Evolutionary conservation across 768 basidiomycete species (phyloP), one percentile per base, ranked within the genome.

Genomic region (Naematelia aurantialba): DNA sequence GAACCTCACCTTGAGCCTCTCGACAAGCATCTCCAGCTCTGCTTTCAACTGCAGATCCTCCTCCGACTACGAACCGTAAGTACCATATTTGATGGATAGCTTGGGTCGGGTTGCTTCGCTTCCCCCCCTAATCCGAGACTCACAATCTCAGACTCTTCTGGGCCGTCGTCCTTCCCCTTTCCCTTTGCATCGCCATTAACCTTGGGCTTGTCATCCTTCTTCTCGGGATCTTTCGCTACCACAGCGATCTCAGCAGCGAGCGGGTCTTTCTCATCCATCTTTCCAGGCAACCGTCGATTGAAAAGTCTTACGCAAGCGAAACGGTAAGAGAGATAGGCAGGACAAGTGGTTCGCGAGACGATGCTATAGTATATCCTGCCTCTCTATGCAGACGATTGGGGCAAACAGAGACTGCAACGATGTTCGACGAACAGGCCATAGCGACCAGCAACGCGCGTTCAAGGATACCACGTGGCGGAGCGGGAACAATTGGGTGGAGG

Each of bases 11-110:
- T 89, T 89, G 55, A 99, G 76, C 45, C 96, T 85, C 75, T 98
- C 92, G 26, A 94, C 85, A 24, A 98, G 83, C 92, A 99, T 91
- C 76, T 98, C 96, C 21, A 99, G 82, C 79, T 99, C 93, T 58
- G 85, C 87, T 79, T 89, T 89, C 59, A 99, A 84, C 72, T 92
- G 89, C 29, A 85, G 81, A 78, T 99, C 96, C 79, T 98, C 96
- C 74, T 99, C 96, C 25, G 89, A 91, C 92, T 93, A 58, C 27
- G 19, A 44, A 22, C 19, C 17, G 10, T 21, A 21, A 12, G 12
- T 42, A 24, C 4, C 21, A 10, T 45, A 46, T 42, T 22, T 13
- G 57, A 24, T 45, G 12, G 50, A 30, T 44, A 30, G 14, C 48
- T 22, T 17, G 22, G 19, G n/a, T 29, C 45, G 25, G 21, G 14